Conservation (phyloP, 352 stramenopile genomes). For the Saprolegnia diclina region DNA sequence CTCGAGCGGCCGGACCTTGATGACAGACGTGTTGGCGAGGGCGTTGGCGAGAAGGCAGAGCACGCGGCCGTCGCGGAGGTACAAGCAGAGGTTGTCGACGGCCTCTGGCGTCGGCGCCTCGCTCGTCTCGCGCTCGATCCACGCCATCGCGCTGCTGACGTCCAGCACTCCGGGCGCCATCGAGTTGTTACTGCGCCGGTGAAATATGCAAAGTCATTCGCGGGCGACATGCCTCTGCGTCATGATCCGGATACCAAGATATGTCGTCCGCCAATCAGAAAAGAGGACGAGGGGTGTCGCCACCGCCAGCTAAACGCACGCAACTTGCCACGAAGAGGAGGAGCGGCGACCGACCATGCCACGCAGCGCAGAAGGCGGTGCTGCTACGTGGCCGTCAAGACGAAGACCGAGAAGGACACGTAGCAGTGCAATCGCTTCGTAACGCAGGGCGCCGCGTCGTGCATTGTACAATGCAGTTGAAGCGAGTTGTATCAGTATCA, state of each 20-base stretch:
- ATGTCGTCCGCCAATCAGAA: background rate
- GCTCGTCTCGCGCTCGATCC: constrained; percentile 1
- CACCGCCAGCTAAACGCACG: background rate
- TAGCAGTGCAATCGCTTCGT: too few relatives aligned
- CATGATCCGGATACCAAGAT: background rate
- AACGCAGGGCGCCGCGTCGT: too few relatives aligned
- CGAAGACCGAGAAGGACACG: too few relatives aligned
- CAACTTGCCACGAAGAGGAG: too few relatives aligned
- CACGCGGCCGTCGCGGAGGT: constrained; percentile 68
- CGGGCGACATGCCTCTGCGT: background rate
- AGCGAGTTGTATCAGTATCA: too few relatives aligned
- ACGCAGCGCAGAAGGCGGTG: background rate
- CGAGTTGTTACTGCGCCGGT: background rate
- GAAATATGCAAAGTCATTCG: background rate
- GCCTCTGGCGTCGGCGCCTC: constrained; percentile 30
- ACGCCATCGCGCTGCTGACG: background rate
- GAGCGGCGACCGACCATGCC: too few relatives aligned
- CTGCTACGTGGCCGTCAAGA: background rate
- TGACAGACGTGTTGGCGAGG: constrained; percentile 29
- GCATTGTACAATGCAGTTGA: too few relatives aligned
- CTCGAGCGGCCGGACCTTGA: constrained; percentile 52
- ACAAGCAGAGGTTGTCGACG: constrained; percentile 49
- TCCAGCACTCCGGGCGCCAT: background rate
- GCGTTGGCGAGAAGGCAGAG: constrained; percentile 60
- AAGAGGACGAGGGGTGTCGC: background rate